Evolutionary conservation across 805 yeast species (phyloP).

Genomic region (Metschnikowia borealis): DNA sequence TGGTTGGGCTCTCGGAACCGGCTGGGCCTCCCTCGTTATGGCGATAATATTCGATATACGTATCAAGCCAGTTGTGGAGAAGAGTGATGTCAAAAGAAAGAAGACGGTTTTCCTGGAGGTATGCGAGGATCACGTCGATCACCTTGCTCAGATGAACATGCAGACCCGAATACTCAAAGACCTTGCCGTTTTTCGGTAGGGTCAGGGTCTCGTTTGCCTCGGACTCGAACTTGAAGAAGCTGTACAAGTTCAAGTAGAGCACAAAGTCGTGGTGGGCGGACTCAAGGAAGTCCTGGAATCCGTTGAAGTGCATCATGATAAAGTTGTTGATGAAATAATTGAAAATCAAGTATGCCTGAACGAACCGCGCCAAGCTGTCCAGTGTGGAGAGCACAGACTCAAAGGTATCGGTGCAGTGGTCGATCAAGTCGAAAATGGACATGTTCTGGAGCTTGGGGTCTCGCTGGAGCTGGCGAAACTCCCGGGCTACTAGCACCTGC

Average conservation of each 20-base stretch:
- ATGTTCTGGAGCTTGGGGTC: conserved; percentile 26
- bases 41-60: conserved; percentile 35
- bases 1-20: background rate
- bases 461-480: conserved; percentile 36
- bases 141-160: background rate
- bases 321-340: conserved; percentile 41
- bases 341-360: conserved; percentile 38
- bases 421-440: conserved; percentile 40
- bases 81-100: conserved; percentile 34
- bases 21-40: conserved; percentile 4
- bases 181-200: background rate
- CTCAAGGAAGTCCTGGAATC: conserved; percentile 38
- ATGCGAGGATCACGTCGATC: conserved; percentile 19
- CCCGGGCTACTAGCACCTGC: conserved; percentile 22
- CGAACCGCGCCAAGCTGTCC: conserved; percentile 23
- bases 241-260: conserved; percentile 39
- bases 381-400: conserved; percentile 23
- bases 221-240: conserved; percentile 32
- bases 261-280: conserved; percentile 36
- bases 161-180: background rate
- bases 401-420: conserved; percentile 35
- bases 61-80: conserved; percentile 36
- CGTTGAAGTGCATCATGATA: conserved; percentile 40
- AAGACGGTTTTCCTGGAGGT: conserved; percentile 26
- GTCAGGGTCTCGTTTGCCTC: background rate